Evolutionary conservation across 179 eudicot genomes (phyloP).

Genomic region (Camellia oleifera): DNA sequence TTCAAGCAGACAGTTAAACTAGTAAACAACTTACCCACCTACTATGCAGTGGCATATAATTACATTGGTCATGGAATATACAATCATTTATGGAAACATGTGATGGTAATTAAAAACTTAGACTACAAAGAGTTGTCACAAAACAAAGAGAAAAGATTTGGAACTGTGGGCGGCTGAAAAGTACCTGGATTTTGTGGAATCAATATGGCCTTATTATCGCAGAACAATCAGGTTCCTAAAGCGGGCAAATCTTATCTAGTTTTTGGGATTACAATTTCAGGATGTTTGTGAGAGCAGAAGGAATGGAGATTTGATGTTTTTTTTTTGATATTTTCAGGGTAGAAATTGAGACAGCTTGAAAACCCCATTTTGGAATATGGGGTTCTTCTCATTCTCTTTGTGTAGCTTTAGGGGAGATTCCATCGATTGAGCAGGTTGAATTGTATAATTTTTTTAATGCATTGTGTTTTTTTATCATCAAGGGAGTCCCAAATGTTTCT

Average conservation of each 20-base stretch:
- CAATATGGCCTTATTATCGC: conserved; percentile 81
- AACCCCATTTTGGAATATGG: conserved; percentile 15
- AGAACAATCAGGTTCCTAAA: conserved; percentile 68
- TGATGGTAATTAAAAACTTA: conserved; percentile 32
- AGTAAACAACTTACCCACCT: conserved; percentile 51
- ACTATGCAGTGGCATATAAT: conserved; percentile 27
- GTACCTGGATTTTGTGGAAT: conserved; percentile 66
- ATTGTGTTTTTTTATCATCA: background rate
- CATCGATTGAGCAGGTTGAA: background rate
- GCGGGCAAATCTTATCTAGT: conserved; percentile 65
- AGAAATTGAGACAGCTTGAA: background rate
- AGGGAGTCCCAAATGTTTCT: background rate
- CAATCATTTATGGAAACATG: conserved; percentile 45
- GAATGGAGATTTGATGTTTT: background rate
- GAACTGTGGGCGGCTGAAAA: conserved; percentile 49
- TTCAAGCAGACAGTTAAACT: conserved; percentile 67
- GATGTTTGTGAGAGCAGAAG: conserved; percentile 6
- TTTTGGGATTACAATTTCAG: background rate
- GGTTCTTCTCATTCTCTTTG: conserved; percentile 12
- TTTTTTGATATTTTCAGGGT: background rate
- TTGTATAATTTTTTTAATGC: background rate
- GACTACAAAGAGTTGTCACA: conserved; percentile 38
- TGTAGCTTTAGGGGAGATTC: background rate
- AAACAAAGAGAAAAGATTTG: conserved; percentile 33
- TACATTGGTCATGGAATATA: conserved; percentile 44